A percentile compares a stretch with the other conserved stretches of the same genome.
Evolutionary conservation across 108 stramenopile species (phyloP).

Genomic region (Fragilaria radians): DNA sequence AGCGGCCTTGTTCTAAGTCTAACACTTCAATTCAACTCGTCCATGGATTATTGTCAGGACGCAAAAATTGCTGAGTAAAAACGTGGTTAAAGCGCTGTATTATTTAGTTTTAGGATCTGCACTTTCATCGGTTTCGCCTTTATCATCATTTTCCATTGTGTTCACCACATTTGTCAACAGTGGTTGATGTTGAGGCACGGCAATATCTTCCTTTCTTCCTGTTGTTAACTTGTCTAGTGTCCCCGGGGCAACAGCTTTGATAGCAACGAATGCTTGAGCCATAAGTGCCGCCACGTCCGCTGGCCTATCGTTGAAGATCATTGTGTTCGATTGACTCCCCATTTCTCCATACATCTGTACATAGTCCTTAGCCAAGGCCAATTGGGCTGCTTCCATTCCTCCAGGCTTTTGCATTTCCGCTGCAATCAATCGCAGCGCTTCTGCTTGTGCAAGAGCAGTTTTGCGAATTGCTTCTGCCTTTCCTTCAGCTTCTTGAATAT

Average conservation of each 20-base stretch:
- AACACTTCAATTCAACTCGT: too few species aligned
- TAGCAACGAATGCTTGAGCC: slow-evolving; percentile 64
- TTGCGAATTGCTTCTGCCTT: slow-evolving; percentile 82
- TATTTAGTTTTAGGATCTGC: too few species aligned
- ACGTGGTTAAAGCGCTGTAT: too few species aligned
- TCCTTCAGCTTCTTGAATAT: slow-evolving; percentile 88
- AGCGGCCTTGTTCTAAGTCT: too few species aligned
- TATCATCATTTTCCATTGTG: too few species aligned
- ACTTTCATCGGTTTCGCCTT: too few species aligned
- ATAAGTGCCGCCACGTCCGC: slow-evolving; percentile 87
- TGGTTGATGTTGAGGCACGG: too few species aligned
- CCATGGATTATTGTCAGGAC: too few species aligned
- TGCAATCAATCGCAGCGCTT: slow-evolving; percentile 71
- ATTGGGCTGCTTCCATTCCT: slow-evolving; percentile 81
- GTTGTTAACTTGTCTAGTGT: too few species aligned
- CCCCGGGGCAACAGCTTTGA: slow-evolving; percentile 63
- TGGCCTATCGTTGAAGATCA: slow-evolving; percentile 91
- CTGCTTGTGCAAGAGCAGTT: slow-evolving; percentile 84
- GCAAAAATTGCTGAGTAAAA: too few species aligned
- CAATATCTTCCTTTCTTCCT: too few species aligned
- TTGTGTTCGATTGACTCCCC: slow-evolving; percentile 93
- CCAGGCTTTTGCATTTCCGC: slow-evolving; percentile 54
- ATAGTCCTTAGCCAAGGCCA: slow-evolving; percentile 91
- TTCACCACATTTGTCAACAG: too few species aligned
- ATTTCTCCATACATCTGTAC: slow-evolving; percentile 96